These are phyloP conservation scores for Drosera spatulata DNA, from an alignment of 179 eudicot genomes.

Conservation along the genomic window DNA sequence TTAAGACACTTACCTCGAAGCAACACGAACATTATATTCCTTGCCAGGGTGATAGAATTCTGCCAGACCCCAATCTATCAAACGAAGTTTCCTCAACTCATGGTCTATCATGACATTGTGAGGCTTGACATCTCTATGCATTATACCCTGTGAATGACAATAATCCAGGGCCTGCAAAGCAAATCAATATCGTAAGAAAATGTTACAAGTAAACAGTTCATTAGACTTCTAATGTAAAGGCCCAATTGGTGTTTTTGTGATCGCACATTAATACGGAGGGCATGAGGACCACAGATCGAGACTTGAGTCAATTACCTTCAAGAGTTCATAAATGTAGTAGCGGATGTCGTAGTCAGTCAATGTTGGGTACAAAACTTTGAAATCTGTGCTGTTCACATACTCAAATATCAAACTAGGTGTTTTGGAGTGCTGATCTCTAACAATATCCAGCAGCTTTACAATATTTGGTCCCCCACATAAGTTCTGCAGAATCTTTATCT, in stretches of 20 bases:
- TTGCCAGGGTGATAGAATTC: slow-evolving; percentile 90
- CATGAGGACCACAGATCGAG: no score
- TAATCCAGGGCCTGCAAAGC: slow-evolving; percentile 68
- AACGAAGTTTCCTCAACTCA: slow-evolving; percentile 81
- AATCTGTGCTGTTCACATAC: slow-evolving; percentile 84
- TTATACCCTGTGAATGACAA: slow-evolving; percentile 89
- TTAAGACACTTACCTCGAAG: slow-evolving; percentile 54
- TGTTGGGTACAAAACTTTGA: slow-evolving; percentile 88
- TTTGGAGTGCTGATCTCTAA: slow-evolving; percentile 94
- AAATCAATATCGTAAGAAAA: neutral
- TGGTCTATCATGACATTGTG: slow-evolving; percentile 98
- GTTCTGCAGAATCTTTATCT: slow-evolving; percentile 86
- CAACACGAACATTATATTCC: slow-evolving; percentile 91
- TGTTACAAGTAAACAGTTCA: neutral
- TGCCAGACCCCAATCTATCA: slow-evolving; percentile 97
- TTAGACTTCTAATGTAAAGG: no score
- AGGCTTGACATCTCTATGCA: slow-evolving; percentile 96
- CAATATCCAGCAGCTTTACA: slow-evolving; percentile 88
- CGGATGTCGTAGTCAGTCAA: slow-evolving; percentile 84
- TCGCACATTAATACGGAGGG: neutral
- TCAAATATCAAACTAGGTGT: slow-evolving; percentile 97
- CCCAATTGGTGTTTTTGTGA: neutral
- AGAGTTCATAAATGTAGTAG: slow-evolving; percentile 84
- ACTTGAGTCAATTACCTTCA: slow-evolving; percentile 46
- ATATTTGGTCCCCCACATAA: slow-evolving; percentile 96